phyloP scores from a whole-genome alignment of 495 filamentous ascomycete genomes.

The Lindgomyces ingoldianus region DNA sequence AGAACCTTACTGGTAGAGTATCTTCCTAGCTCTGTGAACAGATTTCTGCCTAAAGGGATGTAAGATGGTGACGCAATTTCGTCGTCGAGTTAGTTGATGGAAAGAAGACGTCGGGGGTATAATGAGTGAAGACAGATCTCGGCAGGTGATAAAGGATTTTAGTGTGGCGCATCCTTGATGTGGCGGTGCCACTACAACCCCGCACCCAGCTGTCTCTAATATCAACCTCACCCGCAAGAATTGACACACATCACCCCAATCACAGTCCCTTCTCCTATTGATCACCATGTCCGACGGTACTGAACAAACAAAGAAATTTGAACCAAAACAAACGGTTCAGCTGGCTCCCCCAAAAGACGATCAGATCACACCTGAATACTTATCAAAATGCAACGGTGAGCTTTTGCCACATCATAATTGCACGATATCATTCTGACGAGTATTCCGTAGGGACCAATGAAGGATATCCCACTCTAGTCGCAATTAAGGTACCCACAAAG shows the following conservation, averaged over 20 bases:
- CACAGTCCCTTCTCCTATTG: not conserved
- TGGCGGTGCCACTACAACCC: too few species aligned
- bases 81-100: too few species aligned
- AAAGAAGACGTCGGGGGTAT: too few species aligned
- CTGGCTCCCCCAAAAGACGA: slow-evolving; percentile 88
- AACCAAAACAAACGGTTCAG: slow-evolving; percentile 78
- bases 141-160: too few species aligned
- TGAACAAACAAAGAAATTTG: slow-evolving; percentile 66
- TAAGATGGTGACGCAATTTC: too few species aligned
- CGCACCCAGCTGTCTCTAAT: not conserved
- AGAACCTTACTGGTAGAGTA: too few species aligned
- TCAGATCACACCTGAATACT: slow-evolving; percentile 69
- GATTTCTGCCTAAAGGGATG: too few species aligned
- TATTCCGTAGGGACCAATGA: slow-evolving; percentile 57
- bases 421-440: not conserved
- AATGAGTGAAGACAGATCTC: too few species aligned
- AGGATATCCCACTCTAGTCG: slow-evolving; percentile 77
- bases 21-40: too few species aligned
- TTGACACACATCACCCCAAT: not conserved
- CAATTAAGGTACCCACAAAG: slow-evolving; percentile 67
- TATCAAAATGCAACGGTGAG: slow-evolving; percentile 79
- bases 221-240: not conserved
- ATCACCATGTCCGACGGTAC: slow-evolving; percentile 29
- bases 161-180: too few species aligned
- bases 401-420: not conserved